phyloP scores from a whole-genome alignment of 2,329 filamentous ascomycete species.

The Aspergillus phoenicis region DNA sequence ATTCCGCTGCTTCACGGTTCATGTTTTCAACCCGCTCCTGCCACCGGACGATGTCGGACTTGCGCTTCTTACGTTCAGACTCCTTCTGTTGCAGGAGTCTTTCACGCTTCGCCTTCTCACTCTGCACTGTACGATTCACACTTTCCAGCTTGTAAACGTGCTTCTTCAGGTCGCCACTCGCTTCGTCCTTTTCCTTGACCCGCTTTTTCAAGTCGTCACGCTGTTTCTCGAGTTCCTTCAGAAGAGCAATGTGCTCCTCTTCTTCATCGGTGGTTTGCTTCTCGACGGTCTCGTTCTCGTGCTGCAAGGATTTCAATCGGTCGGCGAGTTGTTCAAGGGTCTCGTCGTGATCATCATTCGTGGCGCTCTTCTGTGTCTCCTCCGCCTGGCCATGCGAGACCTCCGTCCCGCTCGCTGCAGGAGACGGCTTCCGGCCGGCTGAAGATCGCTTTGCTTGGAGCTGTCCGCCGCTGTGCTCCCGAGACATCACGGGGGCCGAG shows the following conservation, averaged over 20 bases:
- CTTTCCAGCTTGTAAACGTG: slow-evolving; percentile 79
- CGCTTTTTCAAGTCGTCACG: slow-evolving; percentile 76
- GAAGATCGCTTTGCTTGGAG: slow-evolving; percentile 64
- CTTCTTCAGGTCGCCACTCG: slow-evolving; percentile 78
- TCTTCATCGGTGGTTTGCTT: slow-evolving; percentile 68
- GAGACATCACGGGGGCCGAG: slow-evolving; percentile 60
- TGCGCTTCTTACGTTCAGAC: slow-evolving; percentile 61
- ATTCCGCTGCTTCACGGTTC: slow-evolving; percentile 50
- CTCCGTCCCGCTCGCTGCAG: slow-evolving; percentile 58
- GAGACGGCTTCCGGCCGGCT: slow-evolving; percentile 74
- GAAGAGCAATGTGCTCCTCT: slow-evolving; percentile 66
- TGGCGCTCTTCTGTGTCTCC: slow-evolving; percentile 38
- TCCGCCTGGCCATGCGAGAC: slow-evolving; percentile 44
- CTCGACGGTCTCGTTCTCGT: slow-evolving; percentile 79
- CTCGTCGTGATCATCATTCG: slow-evolving; percentile 60
- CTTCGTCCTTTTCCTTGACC: slow-evolving; percentile 87
- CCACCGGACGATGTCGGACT: slow-evolving; percentile 63
- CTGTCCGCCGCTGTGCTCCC: slow-evolving; percentile 65
- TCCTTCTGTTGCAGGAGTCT: slow-evolving; percentile 62
- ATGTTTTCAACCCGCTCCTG: slow-evolving; percentile 57
- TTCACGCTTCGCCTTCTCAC: slow-evolving; percentile 77
- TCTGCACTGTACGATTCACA: slow-evolving; percentile 77
- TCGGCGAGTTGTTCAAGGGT: slow-evolving; percentile 78
- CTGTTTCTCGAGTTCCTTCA: slow-evolving; percentile 72
- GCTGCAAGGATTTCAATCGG: slow-evolving; percentile 75